Conservation (phyloP, 805 yeast genomes). For the Lachancea sp. region DNA sequence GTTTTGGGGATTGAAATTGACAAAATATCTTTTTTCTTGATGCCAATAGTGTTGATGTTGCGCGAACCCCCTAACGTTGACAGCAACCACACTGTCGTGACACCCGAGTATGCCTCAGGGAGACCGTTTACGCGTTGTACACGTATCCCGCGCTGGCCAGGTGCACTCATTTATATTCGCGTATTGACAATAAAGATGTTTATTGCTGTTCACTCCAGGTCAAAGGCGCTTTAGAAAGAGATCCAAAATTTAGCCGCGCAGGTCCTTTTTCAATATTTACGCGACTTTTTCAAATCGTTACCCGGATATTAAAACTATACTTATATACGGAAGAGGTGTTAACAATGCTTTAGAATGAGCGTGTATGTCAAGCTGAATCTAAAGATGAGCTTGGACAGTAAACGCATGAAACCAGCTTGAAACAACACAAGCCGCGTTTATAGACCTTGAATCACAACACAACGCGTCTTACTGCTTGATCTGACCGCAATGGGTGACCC, state of each 20-base stretch:
- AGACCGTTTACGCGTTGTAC: conserved; percentile 3
- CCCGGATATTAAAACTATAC: not conserved
- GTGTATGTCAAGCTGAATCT: no score
- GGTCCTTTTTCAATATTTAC: not conserved
- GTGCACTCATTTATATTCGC: not conserved
- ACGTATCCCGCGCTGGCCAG: not conserved
- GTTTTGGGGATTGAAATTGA: conserved; percentile 30
- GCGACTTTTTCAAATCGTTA: not conserved
- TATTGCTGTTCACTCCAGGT: no score
- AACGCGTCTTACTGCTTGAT: not conserved
- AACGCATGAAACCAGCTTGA: not conserved
- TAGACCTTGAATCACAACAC: not conserved
- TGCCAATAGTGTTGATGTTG: conserved; percentile 4
- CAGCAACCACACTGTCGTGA: conserved; percentile 30
- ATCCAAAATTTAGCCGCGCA: conserved; percentile 3
- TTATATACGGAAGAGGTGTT: not conserved
- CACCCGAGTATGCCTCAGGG: conserved; percentile 3
- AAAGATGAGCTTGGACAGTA: no score
- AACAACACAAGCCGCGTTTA: not conserved
- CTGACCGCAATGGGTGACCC: conserved; percentile 5
- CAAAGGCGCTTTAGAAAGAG: no score
- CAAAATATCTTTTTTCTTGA: conserved; percentile 28
- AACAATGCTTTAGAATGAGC: no score
- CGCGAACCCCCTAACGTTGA: conserved; percentile 23
- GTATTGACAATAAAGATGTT: no score